Evolutionary conservation across 1,284 basidiomycete species (phyloP), one percentile per base, ranked within the genome.

Genomic region (Ustilago esculenta): DNA sequence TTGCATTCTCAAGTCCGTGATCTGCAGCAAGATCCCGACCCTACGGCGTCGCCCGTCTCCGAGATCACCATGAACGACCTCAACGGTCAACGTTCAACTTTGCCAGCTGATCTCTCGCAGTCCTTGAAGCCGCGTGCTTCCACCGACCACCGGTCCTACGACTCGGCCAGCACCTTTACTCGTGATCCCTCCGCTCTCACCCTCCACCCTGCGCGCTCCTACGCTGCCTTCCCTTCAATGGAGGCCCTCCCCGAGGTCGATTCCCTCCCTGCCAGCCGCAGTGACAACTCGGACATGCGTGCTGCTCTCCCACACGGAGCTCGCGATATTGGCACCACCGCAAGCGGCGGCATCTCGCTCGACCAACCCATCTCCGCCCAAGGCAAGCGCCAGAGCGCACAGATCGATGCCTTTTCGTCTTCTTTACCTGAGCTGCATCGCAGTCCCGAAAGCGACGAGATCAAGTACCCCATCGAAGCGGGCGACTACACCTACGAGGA

Each of bases 321-420:
- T 9, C 55, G 68, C 11, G 64, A 71, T 18, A 56, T 73, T 17
- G 73, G 73, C 52, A 68, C 69, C 37, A 75, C 73, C 21, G 73
- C 69, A 23, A 65, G 52, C 20, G 72, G 72, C 39, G 72, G 34
- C 30, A 68, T 63, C 45, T 61, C 64, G 32, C 48, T 73, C 44
- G 70, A 75, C 34, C 60, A 69, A n/a, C 23, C 53, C 27, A 52
- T 65, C 39, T 61, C 68, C 1, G 57, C 57, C 5, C 68, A 71
- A 9, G 68, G 53, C 20, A 57, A 57, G 34, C 57, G 61, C 17
- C 68, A 61, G 18, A 50, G 46, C 24, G 68, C 57, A 0, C 55
- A 64, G 40, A 64, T 69, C 36, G 66, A 64, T 17, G 35, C 51
- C 18, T 58, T 40, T 29, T 20, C 45, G 6, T 47, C 53, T 20